Base-by-base conservation (phyloP, 2,329 filamentous ascomycete genomes). In the Fusarium anguioides region DNA sequence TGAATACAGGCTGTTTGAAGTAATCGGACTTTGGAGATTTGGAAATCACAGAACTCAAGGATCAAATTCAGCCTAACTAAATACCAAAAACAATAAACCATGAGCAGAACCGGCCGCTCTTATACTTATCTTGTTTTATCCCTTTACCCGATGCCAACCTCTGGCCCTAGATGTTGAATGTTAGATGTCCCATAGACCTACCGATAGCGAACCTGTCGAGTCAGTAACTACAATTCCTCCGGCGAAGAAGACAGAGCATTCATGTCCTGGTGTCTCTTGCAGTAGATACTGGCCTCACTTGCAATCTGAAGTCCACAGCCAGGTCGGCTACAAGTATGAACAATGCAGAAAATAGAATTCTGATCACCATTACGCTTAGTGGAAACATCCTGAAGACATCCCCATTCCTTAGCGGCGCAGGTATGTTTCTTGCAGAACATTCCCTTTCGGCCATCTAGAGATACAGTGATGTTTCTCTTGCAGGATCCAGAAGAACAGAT, bases 361-460 rank as follows among this genome's bases (percentile, higher is more conserved):
- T 51, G 36, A 7, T 17, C 10, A 1, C 41, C 33, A n/a, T 53
- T 23, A 1, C 3, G 18, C 14, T 41, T 40, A 1, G 36, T 65
- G 5, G 46, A 60, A 6, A 52, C 37, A 18, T 70, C 60, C 12
- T 42, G 15, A 10, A 73, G 41, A 17, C 65, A 73, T 2, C 41
- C 41, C 51, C 58, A 58, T 4, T 64, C 56, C 1, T 23, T 18
- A 14, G 69, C 66, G 9, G 49, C 52, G 41, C 71, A 73, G 1
- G 63, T 69, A 17, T 73, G 69, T 5, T 31, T 42, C 42, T 48
- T 21, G 40, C 71, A 73, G 24, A 68, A 73, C 10, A 50, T 14
- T 3, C 65, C 68, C 6, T 21, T 31, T 1, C 29, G 39, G 4
- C 59, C 65, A 21, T 57, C 31, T 2, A 6, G 8, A 37, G 36